Base-by-base conservation (phyloP, 768 basidiomycete species). In the Rhizopogon roseolus region DNA sequence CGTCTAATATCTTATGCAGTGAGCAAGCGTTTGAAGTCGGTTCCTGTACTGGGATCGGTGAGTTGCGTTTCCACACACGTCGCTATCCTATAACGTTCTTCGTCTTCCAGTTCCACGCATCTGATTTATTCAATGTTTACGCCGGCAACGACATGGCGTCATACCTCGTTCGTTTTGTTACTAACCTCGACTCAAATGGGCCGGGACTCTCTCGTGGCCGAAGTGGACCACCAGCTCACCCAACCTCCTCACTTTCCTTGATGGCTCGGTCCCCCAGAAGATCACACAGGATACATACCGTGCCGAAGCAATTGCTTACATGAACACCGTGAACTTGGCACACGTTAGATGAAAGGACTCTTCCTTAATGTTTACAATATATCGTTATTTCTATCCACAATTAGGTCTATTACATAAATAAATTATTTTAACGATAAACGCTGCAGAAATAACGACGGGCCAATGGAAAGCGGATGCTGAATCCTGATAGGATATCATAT, bases 251-350 rank as follows among this genome's bases (percentile, higher is more conserved):
- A 76, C 73, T 0, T 74, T 80, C 56, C 56, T 67, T 28, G 76
- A 75, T 41, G 71, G 69, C 1, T 50, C 65, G 5, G 55, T 66
- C 34, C 59, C 68, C 4, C 66, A 71, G 50, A 59, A 50, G 0
- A 64, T 79, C 36, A 73, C 71, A 6, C 62, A 69, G 43, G 78
- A 82, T 57, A 79, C 72, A 9, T 79, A 68, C 63, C 68, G 80
- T 41, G 53, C 59, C 19, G 69, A 69, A 1, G 72, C 65, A 34
- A 76, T 79, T 41, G 53, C 62, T 17, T 72, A 62, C 49, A 39
- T 77, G 52, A 73, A 9, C 9, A 40, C 54, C 1, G 28, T 54
- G 22, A 36, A 36, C 14, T 40, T 55, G 42, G 29, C 6, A n/a
- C 41, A 58, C 29, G 55, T 58, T 9, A 13, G 49, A 28, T 57